Conservation (phyloP, 2,329 filamentous ascomycete genomes). For the Aureobasidium leucospermi region DNA sequence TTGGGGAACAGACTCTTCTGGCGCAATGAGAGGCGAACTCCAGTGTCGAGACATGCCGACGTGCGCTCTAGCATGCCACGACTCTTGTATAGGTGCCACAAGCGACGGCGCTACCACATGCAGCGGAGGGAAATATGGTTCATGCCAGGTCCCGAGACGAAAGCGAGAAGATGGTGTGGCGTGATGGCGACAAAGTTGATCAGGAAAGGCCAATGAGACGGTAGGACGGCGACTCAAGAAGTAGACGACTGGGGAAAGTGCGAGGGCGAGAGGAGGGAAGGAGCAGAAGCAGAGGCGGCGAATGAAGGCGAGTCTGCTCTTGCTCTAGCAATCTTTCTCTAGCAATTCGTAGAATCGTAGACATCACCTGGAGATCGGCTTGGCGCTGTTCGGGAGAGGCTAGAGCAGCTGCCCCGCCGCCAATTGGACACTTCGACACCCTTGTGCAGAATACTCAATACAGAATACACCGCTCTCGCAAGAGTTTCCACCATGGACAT, state of each 20-base stretch:
- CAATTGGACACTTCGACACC: background rate
- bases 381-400: background rate
- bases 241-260: background rate
- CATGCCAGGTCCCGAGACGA: conserved; percentile 9
- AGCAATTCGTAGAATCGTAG: background rate
- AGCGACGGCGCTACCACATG: conserved; percentile 10
- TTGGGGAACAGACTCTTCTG: conserved; percentile 30
- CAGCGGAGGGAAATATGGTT: conserved; percentile 8
- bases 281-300: background rate
- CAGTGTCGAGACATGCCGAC: conserved; percentile 51
- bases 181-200: background rate
- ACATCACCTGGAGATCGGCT: background rate
- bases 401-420: background rate
- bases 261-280: background rate
- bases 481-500: conserved; percentile 58
- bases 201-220: background rate
- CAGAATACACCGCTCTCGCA: no score
- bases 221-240: conserved; percentile 7
- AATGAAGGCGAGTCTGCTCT: background rate
- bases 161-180: background rate
- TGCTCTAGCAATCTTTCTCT: no score
- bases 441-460: no score
- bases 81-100: conserved; percentile 9
- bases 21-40: conserved; percentile 45
- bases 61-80: conserved; percentile 53